Evolutionary conservation across 805 yeast species (phyloP).

Genomic region (Scheffersomyces coipomensis): DNA sequence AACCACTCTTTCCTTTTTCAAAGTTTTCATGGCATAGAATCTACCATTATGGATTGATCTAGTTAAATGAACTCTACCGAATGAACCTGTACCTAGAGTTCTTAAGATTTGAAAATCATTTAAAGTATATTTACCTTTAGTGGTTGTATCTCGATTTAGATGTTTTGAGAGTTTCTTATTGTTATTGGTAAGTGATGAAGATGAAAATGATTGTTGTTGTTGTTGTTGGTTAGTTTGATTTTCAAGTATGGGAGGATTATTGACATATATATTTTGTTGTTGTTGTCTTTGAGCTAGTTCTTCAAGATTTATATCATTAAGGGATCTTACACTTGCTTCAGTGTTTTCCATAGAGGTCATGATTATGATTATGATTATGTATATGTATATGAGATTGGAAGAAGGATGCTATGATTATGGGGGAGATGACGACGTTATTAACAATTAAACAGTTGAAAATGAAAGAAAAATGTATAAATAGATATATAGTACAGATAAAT

Average conservation of each 20-base stretch:
- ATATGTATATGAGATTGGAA: too few species aligned
- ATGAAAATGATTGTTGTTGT: background rate
- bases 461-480: too few species aligned
- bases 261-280: slow-evolving; percentile 24
- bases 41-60: slow-evolving; percentile 58
- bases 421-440: too few species aligned
- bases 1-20: slow-evolving; percentile 56
- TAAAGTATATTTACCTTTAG: slow-evolving; percentile 58
- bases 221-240: slow-evolving; percentile 1
- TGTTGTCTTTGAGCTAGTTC: slow-evolving; percentile 26
- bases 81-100: slow-evolving; percentile 61
- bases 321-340: slow-evolving; percentile 19
- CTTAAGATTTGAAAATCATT: slow-evolving; percentile 55
- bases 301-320: slow-evolving; percentile 26
- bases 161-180: slow-evolving; percentile 11
- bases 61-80: slow-evolving; percentile 60
- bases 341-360: slow-evolving; percentile 26
- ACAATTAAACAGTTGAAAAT: too few species aligned
- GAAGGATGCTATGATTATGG: too few species aligned
- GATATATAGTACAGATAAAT: too few species aligned
- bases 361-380: too few species aligned
- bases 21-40: slow-evolving; percentile 58
- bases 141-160: slow-evolving; percentile 31
- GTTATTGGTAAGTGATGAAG: background rate
- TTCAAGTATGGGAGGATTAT: slow-evolving; percentile 14